These are phyloP conservation scores for Lagenaria siceraria DNA, from an alignment of 306 rosid species.

Conservation along the genomic window DNA sequence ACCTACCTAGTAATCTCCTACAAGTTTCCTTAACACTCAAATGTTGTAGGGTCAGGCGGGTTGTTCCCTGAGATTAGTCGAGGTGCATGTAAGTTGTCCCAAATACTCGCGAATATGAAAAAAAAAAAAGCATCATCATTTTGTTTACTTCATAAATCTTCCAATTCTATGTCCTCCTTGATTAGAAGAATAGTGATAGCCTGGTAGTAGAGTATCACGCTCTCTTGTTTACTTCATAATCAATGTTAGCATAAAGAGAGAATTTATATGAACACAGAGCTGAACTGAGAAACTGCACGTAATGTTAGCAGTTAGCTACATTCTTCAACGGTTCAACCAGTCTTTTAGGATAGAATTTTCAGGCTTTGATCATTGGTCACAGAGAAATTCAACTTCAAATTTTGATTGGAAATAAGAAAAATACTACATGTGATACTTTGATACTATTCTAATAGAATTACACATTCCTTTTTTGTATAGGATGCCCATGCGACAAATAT, in stretches of 20 bases:
- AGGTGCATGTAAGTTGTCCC: too few relatives aligned
- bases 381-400: not conserved
- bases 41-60: too few relatives aligned
- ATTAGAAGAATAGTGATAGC: not conserved
- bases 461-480: slow-evolving; percentile 16
- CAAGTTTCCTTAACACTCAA: too few relatives aligned
- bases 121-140: not conserved
- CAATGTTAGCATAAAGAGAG: not conserved
- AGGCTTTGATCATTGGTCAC: not conserved
- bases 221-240: not conserved
- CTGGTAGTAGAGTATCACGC: not conserved
- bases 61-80: too few relatives aligned
- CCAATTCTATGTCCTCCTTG: not conserved
- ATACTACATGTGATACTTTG: not conserved
- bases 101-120: too few relatives aligned
- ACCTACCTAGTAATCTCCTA: too few relatives aligned
- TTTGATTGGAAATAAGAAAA: not conserved
- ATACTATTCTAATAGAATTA: not conserved
- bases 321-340: not conserved
- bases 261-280: not conserved
- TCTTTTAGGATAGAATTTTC: not conserved
- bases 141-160: not conserved
- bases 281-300: not conserved
- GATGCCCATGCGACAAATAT: slow-evolving; percentile 66
- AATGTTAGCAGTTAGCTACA: not conserved